Evolutionary conservation across 2,329 filamentous ascomycete species (phyloP).

Genomic region (Ophiostoma triangulosporum): DNA sequence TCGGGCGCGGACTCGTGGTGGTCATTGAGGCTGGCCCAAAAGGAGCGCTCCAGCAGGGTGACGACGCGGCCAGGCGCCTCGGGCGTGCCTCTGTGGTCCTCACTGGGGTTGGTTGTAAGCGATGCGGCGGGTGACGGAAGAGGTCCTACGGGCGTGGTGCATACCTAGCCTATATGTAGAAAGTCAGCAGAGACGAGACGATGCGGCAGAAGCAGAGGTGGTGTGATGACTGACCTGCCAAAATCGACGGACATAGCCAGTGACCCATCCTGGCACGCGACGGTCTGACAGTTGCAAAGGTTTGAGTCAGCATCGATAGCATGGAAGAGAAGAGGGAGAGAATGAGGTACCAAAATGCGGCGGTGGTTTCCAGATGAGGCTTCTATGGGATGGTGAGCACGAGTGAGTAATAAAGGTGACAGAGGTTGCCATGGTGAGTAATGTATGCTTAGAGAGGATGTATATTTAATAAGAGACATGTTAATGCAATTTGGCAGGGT

Average conservation of each 20-base stretch:
- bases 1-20: slow-evolving; percentile 46
- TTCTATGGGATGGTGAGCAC: slow-evolving; percentile 37
- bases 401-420: not conserved
- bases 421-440: too few species aligned
- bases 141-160: not conserved
- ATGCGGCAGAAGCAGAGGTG: not conserved
- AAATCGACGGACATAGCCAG: slow-evolving; percentile 86
- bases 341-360: slow-evolving; percentile 71
- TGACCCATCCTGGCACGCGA: slow-evolving; percentile 78
- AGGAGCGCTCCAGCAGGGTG: slow-evolving; percentile 72
- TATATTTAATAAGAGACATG: not conserved
- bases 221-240: slow-evolving; percentile 65
- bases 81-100: slow-evolving; percentile 90
- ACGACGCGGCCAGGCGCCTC: slow-evolving; percentile 80
- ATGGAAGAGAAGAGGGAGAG: not conserved
- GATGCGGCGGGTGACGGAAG: not conserved
- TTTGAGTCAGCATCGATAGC: not conserved
- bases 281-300: slow-evolving; percentile 45
- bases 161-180: slow-evolving; percentile 2
- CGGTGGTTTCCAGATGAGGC: slow-evolving; percentile 95
- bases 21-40: slow-evolving; percentile 69
- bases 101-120: slow-evolving; percentile 33
- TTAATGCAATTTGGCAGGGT: not conserved
- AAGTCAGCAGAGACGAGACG: not conserved
- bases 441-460: not conserved